Conservation (phyloP, 163 green algal genomes). For the Scenedesmus sp. region DNA sequence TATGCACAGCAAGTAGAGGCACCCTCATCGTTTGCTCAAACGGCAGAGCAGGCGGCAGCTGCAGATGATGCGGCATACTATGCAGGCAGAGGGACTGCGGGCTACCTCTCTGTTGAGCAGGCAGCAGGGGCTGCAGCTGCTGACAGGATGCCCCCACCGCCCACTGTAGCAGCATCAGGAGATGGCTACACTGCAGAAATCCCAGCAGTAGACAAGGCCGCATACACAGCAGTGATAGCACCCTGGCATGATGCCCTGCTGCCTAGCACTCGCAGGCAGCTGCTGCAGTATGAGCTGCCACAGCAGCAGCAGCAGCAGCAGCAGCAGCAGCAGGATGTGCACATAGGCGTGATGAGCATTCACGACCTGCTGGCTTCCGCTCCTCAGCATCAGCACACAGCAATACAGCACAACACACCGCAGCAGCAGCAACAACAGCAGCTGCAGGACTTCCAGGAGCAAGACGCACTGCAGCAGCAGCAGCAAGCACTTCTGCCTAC, state of each 20-base stretch:
- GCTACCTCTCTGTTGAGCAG: neutral
- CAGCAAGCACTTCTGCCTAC: neutral
- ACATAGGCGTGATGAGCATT: neutral
- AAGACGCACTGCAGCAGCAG: neutral
- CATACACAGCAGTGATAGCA: neutral
- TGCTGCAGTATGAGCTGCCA: neutral
- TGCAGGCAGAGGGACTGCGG: neutral
- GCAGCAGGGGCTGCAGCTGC: too few species aligned
- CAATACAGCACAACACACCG: neutral
- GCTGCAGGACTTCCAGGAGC: neutral
- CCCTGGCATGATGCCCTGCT: neutral
- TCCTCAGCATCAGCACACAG: neutral
- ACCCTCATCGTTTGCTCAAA: neutral
- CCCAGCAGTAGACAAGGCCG: neutral
- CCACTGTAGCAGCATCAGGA: neutral
- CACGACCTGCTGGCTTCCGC: neutral
- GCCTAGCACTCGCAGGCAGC: neutral
- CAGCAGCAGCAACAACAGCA: neutral
- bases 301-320: conserved; percentile 2
- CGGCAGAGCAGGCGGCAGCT: neutral
- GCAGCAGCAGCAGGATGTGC: neutral
- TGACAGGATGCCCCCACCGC: neutral
- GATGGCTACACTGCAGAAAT: neutral
- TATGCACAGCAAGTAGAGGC: too few species aligned
- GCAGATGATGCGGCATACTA: neutral